Base-by-base conservation (phyloP, 163 green algal species). In the Botryococcus braunii region DNA sequence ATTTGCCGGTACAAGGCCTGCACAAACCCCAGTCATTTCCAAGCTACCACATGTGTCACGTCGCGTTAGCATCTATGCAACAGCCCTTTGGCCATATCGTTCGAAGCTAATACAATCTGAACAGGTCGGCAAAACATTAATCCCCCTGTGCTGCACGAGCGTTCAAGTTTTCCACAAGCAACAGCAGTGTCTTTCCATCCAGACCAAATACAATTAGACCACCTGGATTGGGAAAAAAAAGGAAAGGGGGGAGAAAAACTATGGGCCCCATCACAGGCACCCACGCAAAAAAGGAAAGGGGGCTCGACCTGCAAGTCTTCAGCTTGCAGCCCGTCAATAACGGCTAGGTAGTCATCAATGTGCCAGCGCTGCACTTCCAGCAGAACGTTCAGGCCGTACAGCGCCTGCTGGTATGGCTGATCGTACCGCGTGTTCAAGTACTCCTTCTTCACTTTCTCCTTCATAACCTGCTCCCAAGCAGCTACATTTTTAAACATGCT, bases 361-460 rank as follows among this genome's bases (percentile, higher is more conserved):
- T 87, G 82, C 89, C 89, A 96, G 34, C 82, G 75, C 48, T 68
- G 76, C 17, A 75, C 60, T 63, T 93, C 88, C 23, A 86, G 52
- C 72, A 87, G 64, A 39, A 92, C 52, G 17, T 40, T 56, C 25
- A 59, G 31, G 49, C 43, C 39, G 68, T 97, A 97, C 75, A 97
- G 85, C 0, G 83, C 87, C 59, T 77, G 82, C 56, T 88, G 79
- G 82, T 97, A 97, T 0, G 91, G 86, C 82, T 97, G 91, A 65
- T 94, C 76, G 70, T 86, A 95, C 66, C 72, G 76, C 71, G 85
- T 80, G 77, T 96, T 96, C 25, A 58, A 46, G 59, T 88, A 96
- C 48, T 96, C 88, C 39, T 82, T 74, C 32, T 62, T 41, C 46
- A 76, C 13, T 48, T 67, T 59, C 25, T 78, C 78, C 78, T 83